Evolutionary conservation across 352 stramenopile species (phyloP).

Genomic region (Phytophthora boehmeriae): DNA sequence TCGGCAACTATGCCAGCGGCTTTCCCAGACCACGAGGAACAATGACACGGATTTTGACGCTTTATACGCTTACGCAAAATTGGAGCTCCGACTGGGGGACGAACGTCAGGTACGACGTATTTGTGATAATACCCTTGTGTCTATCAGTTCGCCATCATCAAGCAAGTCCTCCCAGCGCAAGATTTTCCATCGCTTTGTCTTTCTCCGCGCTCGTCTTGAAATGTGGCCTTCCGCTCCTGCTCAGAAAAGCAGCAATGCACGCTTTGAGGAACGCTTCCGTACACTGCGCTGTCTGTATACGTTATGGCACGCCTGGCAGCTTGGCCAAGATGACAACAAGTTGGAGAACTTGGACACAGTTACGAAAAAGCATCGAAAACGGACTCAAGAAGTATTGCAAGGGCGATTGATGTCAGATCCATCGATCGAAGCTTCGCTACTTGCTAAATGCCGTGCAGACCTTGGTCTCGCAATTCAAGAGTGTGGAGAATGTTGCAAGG

Average conservation of each 20-base stretch:
- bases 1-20: slow-evolving; percentile 43
- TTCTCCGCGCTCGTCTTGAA: slow-evolving; percentile 49
- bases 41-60: slow-evolving; percentile 27
- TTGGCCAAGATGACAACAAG: slow-evolving; percentile 6
- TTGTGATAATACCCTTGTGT: slow-evolving; percentile 59
- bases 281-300: slow-evolving; percentile 38
- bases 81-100: slow-evolving; percentile 57
- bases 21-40: slow-evolving; percentile 22
- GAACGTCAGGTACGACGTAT: slow-evolving; percentile 51
- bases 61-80: slow-evolving; percentile 57
- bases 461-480: slow-evolving; percentile 41
- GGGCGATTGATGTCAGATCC: slow-evolving; percentile 24
- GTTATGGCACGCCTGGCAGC: slow-evolving; percentile 45
- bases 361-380: slow-evolving; percentile 38
- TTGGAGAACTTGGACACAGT: slow-evolving; percentile 42
- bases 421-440: slow-evolving; percentile 25
- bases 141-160: slow-evolving; percentile 13
- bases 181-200: slow-evolving; percentile 59
- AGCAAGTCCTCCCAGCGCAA: slow-evolving; percentile 12
- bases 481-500: slow-evolving; percentile 15
- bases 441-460: slow-evolving; percentile 52
- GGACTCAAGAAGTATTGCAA: slow-evolving; percentile 19
- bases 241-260: slow-evolving; percentile 12
- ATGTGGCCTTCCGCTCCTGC: slow-evolving; percentile 25
- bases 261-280: slow-evolving; percentile 11